phyloP scores from a whole-genome alignment of 768 basidiomycete species.

The Gloeopeniophorella convolvens region DNA sequence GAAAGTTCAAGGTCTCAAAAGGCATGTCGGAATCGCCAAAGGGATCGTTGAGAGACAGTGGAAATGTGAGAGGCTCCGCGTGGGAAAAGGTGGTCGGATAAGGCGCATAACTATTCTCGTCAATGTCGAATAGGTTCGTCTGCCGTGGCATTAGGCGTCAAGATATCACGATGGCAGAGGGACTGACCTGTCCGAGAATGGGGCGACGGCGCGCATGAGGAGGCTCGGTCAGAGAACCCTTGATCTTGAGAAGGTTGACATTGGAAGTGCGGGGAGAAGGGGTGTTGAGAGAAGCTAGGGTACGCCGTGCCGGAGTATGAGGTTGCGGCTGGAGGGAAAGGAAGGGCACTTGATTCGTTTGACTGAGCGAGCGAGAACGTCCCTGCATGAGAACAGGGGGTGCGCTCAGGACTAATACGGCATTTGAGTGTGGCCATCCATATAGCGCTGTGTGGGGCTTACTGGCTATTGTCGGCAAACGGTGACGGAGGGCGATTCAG shows the following conservation, averaged over 20 bases:
- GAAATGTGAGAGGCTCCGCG: conserved; percentile 26
- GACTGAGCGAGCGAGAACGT: conserved; percentile 25
- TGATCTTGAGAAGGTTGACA: conserved; percentile 49
- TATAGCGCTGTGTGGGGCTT: background rate
- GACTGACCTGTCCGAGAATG: conserved; percentile 36
- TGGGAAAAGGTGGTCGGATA: conserved; percentile 35
- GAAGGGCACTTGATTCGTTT: conserved; percentile 24
- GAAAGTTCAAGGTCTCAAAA: conserved; percentile 27
- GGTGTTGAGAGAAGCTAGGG: conserved; percentile 42
- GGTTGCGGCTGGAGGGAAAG: conserved; percentile 24
- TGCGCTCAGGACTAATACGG: conserved; percentile 17
- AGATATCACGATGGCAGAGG: conserved; percentile 7
- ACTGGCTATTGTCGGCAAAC: conserved; percentile 13
- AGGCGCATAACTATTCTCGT: conserved; percentile 59
- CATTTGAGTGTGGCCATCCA: background rate
- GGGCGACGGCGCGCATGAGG: conserved; percentile 42
- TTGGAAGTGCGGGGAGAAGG: conserved; percentile 63
- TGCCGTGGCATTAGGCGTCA: conserved; percentile 26
- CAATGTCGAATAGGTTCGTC: conserved; percentile 62
- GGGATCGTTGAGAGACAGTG: conserved; percentile 37
- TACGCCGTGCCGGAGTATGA: conserved; percentile 30
- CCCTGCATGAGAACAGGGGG: conserved; percentile 21
- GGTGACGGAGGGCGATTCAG: conserved; percentile 25
- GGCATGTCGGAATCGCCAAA: conserved; percentile 30
- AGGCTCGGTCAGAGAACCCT: conserved; percentile 71